Evolutionary conservation across 768 basidiomycete genomes (phyloP), one percentile per base, ranked within the genome.

Genomic region (Leccinum sublutescens): DNA sequence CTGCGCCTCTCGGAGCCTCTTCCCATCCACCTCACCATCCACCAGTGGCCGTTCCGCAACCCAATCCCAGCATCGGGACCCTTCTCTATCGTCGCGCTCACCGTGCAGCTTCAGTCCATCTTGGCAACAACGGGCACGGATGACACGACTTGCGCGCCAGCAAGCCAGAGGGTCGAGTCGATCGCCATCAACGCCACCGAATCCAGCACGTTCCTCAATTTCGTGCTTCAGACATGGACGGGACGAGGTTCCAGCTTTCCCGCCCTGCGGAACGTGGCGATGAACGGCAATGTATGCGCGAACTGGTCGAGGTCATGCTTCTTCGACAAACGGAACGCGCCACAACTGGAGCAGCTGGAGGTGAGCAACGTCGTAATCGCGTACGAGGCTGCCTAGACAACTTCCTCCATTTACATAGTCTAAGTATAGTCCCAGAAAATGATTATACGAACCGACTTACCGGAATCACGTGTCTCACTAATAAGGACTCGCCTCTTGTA

Each of bases 31-130:
- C 54, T 68, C 34, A 57, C 34, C 1, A 59, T 69, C 7, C 58
- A 64, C 25, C 67, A 69, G 25, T 60, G 67, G 62, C 64, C 67
- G 17, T 61, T 68, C 50, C 67, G 50, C 53, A 56, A 10, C 23
- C 58, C 54, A n/a, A 48, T 34, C n/a, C 25, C 51, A 0, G 36
- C 49, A 4, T 57, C 59, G 19, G 59, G 54, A 19, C 59, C 59
- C 15, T 55, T 57, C 40, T 68, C 66, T 1, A 58, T 64, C 19
- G 50, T 48, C 33, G 52, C 52, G 15, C 67, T 68, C 34, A 58
- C 62, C 9, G 47, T 53, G 8, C 67, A 67, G 27, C 62, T 68
- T 23, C 59, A 60, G 3, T 61, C 59, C 15, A 53, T 69, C 33
- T n/a, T 66, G 29, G 56, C 50, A 7, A 50, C 59, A 23, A 9